A percentile compares a stretch with the other conserved stretches of the same genome.
Evolutionary conservation across 1,139 yeast genomes (phyloP).

Genomic region (Candida neerlandica): DNA sequence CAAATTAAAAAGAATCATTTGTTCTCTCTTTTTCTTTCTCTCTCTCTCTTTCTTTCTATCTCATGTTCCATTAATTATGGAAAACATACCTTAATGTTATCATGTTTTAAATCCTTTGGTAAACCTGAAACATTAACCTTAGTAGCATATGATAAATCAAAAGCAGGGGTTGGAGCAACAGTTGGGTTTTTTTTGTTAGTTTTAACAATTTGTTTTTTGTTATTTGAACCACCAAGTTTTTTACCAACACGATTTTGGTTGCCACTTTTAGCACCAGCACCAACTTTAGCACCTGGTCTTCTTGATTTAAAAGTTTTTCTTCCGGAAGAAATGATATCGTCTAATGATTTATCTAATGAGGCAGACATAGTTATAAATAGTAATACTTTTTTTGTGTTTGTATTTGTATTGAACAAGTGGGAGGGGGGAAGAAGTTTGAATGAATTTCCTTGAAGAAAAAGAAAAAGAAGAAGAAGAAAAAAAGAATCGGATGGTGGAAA

Average conservation of each 20-base stretch:
- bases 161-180: slow-evolving; percentile 29
- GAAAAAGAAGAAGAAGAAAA: not conserved
- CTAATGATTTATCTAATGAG: slow-evolving; percentile 85
- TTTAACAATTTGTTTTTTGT: slow-evolving; percentile 37
- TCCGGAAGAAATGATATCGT: slow-evolving; percentile 81
- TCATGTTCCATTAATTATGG: not conserved
- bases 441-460: not conserved
- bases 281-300: slow-evolving; percentile 32
- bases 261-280: slow-evolving; percentile 23
- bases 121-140: slow-evolving; percentile 76
- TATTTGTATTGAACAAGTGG: not conserved
- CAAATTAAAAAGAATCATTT: not conserved
- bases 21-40: not conserved
- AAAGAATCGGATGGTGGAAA: slow-evolving; percentile 1
- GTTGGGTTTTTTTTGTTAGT: slow-evolving; percentile 42
- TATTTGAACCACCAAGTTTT: slow-evolving; percentile 27
- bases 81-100: slow-evolving; percentile 78
- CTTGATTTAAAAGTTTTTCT: slow-evolving; percentile 33
- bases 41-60: not conserved
- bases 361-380: slow-evolving; percentile 49
- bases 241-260: slow-evolving; percentile 34
- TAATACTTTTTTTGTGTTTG: slow-evolving; percentile 1
- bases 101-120: slow-evolving; percentile 78
- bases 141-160: slow-evolving; percentile 63
- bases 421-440: slow-evolving; percentile 1